A percentile compares a stretch with the other conserved stretches of the same genome.
Conservation (phyloP, 163 green algal species). For the Chlamydomonas reinhardtii region DNA sequence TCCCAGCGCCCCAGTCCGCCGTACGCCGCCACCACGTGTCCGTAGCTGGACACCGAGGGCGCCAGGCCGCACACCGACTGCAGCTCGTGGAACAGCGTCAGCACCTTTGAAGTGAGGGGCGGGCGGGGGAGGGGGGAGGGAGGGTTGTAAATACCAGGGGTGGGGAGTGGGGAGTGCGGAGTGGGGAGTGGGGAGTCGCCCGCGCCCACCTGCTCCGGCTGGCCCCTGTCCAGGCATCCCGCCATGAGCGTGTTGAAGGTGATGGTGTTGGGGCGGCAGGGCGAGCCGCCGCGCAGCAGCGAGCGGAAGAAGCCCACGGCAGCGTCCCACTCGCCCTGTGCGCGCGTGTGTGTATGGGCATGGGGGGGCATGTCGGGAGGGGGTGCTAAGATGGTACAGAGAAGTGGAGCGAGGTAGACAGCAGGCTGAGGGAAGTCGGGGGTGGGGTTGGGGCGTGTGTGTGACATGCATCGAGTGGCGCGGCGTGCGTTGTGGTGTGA, state of each 20-base stretch:
- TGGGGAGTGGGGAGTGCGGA: background rate
- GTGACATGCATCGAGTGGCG: too few species aligned
- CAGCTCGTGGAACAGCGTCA: constrained; percentile 76
- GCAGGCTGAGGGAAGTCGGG: too few species aligned
- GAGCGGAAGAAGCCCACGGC: constrained; percentile 67
- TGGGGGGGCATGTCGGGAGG: too few species aligned
- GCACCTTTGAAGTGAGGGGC: constrained; percentile 42
- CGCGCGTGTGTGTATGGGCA: too few species aligned
- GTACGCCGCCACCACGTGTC: constrained; percentile 72
- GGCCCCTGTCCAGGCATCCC: constrained; percentile 64
- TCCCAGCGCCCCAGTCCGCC: constrained; percentile 63
- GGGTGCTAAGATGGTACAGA: background rate
- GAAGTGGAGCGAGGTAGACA: background rate
- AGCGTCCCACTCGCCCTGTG: constrained; percentile 73
- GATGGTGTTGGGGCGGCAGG: constrained; percentile 71
- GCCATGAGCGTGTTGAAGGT: constrained; percentile 85
- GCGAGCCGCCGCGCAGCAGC: constrained; percentile 58
- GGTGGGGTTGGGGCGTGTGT: too few species aligned
- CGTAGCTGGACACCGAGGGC: constrained; percentile 72
- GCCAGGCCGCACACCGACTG: constrained; percentile 43
- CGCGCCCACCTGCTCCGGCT: constrained; percentile 43
- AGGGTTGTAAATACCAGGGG: background rate
- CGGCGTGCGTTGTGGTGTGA: too few species aligned
- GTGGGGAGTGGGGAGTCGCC: too few species aligned
- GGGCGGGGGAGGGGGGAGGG: background rate